Evolutionary conservation across 1,139 yeast genomes (phyloP), one percentile per base, ranked within the genome.

Genomic region (Pichia sp.): DNA sequence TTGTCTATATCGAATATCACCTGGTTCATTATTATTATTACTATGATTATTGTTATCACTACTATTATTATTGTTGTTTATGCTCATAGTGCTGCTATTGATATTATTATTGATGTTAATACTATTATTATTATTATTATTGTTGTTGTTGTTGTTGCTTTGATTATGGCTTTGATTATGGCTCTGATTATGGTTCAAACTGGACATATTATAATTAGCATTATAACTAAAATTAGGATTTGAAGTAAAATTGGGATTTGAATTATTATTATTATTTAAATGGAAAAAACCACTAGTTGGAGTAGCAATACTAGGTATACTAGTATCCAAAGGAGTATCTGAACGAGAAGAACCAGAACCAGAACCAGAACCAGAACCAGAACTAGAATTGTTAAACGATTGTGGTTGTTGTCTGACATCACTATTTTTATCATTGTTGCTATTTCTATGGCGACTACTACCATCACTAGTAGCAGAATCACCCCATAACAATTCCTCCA

Each of bases 31-130:
- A 28, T 38, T n/a, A 19, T 29, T 41, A 19, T 10, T n/a, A 14
- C 6, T 33, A 9, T 29, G 8, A 19, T 5, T 27, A n/a, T 25
- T 11, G 33, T 22, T 30, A 34, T 27, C 6, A 18, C 11, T 18
- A 36, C 13, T 36, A 30, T 19, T 28, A 57, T 59, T 59, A 55
- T 57, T 46, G 56, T 60, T 19, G 56, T 57, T n/a, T 3, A 29
- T 29, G 31, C 13, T 2, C 13, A 22, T 22, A 4, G 25, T 22
- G 25, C 25, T 22, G 25, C 25, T 22, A 22, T 22, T 22, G 4
- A 22, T 22, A 22, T 22, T 22, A 22, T 22, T 22, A 22, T 22
- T 4, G 25, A 22, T 22, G 25, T 22, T 22, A 22, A 22, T 22
- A 22, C 25, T 4, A 22, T 22, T 22, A 22, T 22, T 22, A 22